Base-by-base conservation (phyloP, 306 rosid genomes). In the Amphicarpaea edgeworthii region DNA sequence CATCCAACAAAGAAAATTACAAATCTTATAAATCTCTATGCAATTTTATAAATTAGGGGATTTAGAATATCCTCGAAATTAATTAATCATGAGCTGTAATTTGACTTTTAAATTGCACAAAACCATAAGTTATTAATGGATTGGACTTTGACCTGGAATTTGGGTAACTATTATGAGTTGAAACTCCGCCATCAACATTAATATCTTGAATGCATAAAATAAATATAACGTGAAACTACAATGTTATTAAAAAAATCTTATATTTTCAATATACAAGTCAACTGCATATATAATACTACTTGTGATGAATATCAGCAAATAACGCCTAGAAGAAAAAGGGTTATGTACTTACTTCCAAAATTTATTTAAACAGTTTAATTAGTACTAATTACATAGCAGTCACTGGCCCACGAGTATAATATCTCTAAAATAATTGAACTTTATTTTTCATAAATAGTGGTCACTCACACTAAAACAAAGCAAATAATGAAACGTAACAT, bases 291-390 rank as follows among this genome's bases (percentile, higher is more conserved):
- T 21, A 10, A 37, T 30, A 24, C 28, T 32, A 32, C n/a, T n/a
- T n/a, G 7, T 3, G 7, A 37, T 28, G 57, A 23, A 63, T 12
- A 41, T 49, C 28, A 61, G 12, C 17, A 34, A 46, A 24, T 75
- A 34, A 76, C 11, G 14, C 37, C 32, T 16, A 42, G 12, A 70
- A 70, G 70, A 41, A 59, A 78, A 20, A 60, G 69, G 1, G 34
- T 58, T 37, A 55, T 24, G 12, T 11, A 58, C n/a, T 49, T 15
- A 58, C 69, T 43, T 9, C 0, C 9, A 30, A 15, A 47, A 14
- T 40, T 70, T 12, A 37, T 38, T 23, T n/a, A 53, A 23, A 53
- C 17, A 26, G 68, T 24, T 24, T 24, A 24, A 24, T 42, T 67
- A 40, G 15, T 51, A 15, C 42, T n/a, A 37, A n/a, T n/a, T n/a